Evolutionary conservation across 768 basidiomycete genomes (phyloP).

Genomic region (Cystofilobasidium capitatum): DNA sequence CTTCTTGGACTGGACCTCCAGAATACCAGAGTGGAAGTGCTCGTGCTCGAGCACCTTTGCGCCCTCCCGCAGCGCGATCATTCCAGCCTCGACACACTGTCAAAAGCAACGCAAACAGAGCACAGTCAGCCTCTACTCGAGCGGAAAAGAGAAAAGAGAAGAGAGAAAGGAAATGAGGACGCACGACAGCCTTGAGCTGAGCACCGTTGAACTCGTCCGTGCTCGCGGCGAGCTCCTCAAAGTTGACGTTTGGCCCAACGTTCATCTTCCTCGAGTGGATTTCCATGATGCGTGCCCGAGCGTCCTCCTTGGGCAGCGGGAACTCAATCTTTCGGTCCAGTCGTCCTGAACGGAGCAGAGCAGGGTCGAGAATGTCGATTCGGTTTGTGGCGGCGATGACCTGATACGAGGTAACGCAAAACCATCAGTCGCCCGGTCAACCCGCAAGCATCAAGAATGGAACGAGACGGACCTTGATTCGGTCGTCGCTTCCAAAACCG

Average conservation of each 20-base stretch:
- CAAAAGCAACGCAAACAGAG: constrained; percentile 14
- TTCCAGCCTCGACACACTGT: constrained; percentile 91
- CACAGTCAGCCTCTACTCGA: neutral
- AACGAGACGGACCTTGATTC: constrained; percentile 71
- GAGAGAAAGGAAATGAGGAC: neutral
- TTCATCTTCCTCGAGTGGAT: constrained; percentile 98
- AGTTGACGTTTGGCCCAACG: constrained; percentile 78
- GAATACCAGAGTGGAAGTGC: constrained; percentile 59
- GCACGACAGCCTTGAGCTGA: constrained; percentile 42
- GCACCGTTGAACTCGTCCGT: constrained; percentile 99
- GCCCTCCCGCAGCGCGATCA: constrained; percentile 93
- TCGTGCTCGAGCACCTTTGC: constrained; percentile 81
- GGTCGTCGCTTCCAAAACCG: constrained; percentile 90
- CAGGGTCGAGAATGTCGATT: constrained; percentile 96
- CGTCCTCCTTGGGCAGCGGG: constrained; percentile 88
- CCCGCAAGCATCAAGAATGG: neutral
- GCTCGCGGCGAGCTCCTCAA: constrained; percentile 87
- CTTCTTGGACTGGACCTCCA: constrained; percentile 94
- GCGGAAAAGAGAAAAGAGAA: neutral
- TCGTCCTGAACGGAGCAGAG: constrained; percentile 93
- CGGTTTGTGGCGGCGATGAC: constrained; percentile 98
- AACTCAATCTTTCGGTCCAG: constrained; percentile 98
- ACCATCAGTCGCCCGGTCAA: constrained; percentile 12
- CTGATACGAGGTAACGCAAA: constrained; percentile 41
- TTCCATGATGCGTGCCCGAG: constrained; percentile 89